Base-by-base conservation (phyloP, 2,329 filamentous ascomycete species). In the Colletotrichum sp. region DNA sequence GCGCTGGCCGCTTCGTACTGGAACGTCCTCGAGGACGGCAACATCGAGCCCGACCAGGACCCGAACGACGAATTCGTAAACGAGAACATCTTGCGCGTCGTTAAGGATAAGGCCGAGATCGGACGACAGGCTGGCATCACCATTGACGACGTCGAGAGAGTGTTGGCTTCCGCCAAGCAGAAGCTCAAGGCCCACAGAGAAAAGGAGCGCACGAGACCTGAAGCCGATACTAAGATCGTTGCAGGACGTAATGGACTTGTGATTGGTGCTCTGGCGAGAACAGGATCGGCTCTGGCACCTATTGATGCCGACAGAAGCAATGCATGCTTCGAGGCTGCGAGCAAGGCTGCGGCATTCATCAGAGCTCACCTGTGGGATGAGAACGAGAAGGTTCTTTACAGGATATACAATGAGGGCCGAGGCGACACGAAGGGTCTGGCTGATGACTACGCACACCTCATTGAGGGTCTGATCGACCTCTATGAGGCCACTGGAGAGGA, bases 31-130 rank as follows among this genome's bases (percentile, higher is more conserved):
- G 90, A 95, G 55, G 93, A 98, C 79, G 97, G 97, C 60, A 99
- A 99, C 80, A 93, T 99, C 2, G 91, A 93, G 39, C 92, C 93
- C 5, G 91, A 93, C 71, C 92, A 96, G 79, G 97, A 99, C 81
- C 93, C 95, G 0, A 95, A 98, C 80, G 96, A 99, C 82, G 96
- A 99, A 81, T 96, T 99, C 76, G 93, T 98, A 81, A 96, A 96
- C 80, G 95, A 98, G 82, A 99, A 99, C 81, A 96, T 98, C 7
- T 86, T 98, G 3, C 92, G 92, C 48, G 90, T 98, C 30, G 91
- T 91, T 43, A 92, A 90, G 76, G 94, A 93, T 0, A 89, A 92
- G 0, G 88, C 90, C 24, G 92, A 94, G 63, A 88, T 99, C 9
- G 93, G 94, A 16, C 91, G 91, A 72, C 93, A 97, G 79, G 94